Evolutionary conservation across 2,329 filamentous ascomycete species (phyloP).

Genomic region (Verticillium longisporum): DNA sequence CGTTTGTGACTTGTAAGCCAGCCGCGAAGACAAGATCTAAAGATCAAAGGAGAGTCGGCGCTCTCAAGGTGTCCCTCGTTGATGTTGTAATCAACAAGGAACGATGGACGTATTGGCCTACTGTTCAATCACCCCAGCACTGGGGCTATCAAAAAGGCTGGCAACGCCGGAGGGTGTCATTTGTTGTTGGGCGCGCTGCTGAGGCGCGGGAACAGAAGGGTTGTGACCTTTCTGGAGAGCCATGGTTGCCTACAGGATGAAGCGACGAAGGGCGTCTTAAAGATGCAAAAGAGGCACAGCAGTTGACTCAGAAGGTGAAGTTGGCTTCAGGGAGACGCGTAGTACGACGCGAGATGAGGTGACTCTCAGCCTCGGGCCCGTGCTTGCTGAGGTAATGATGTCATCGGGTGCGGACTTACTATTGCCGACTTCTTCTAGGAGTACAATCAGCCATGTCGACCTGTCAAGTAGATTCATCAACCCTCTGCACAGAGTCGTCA

Average conservation of each 20-base stretch:
- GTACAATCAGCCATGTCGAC: not conserved
- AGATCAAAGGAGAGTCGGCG: not conserved
- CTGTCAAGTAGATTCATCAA: not conserved
- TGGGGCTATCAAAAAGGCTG: slow-evolving; percentile 38
- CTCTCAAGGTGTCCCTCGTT: not conserved
- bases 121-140: slow-evolving; percentile 38
- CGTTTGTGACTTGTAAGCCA: not conserved
- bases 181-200: slow-evolving; percentile 4
- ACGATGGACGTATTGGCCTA: slow-evolving; percentile 23
- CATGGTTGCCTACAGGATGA: not conserved
- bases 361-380: not conserved
- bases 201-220: not conserved
- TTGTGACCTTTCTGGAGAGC: not conserved
- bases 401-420: not conserved
- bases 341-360: not conserved
- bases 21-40: not conserved
- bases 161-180: slow-evolving; percentile 14
- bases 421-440: not conserved
- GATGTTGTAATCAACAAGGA: slow-evolving; percentile 10
- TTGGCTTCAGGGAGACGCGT: not conserved
- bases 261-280: not conserved
- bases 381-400: not conserved
- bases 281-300: not conserved
- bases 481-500: too few relatives aligned
- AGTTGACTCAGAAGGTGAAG: not conserved